These are phyloP conservation scores for Mycena indigotica DNA, from an alignment of 768 basidiomycete genomes.

Conservation along the genomic window DNA sequence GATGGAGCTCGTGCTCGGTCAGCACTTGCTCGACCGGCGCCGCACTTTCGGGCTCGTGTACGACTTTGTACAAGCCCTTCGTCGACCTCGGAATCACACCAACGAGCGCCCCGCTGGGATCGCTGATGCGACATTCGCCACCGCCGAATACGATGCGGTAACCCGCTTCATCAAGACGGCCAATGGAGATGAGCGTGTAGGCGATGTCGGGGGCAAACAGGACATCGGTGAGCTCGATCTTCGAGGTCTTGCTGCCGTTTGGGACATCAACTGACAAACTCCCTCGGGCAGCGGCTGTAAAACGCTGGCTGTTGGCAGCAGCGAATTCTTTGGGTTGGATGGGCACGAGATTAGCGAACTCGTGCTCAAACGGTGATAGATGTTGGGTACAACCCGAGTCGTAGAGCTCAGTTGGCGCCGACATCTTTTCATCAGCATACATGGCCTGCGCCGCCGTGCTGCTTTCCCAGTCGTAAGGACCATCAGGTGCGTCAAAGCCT, in stretches of 20 bases:
- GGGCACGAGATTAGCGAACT: constrained; percentile 29
- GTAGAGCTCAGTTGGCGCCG: constrained; percentile 26
- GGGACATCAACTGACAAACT: neutral
- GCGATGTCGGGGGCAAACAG: neutral
- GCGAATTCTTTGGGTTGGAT: neutral
- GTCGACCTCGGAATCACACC: neutral
- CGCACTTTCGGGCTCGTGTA: neutral
- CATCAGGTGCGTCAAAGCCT: neutral
- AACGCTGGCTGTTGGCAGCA: neutral
- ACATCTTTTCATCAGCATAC: neutral
- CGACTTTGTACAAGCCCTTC: neutral
- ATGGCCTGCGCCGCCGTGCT: no score
- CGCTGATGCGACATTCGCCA: neutral
- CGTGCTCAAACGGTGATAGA: constrained; percentile 34
- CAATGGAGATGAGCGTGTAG: neutral
- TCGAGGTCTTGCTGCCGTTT: neutral
- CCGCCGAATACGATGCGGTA: neutral
- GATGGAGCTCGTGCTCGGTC: constrained; percentile 25
- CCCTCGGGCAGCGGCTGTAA: neutral
- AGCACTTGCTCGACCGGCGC: neutral
- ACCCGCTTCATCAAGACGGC: neutral
- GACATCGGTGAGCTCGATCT: neutral
- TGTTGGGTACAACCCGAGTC: constrained; percentile 40
- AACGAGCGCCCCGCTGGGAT: neutral
- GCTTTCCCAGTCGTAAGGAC: neutral